phyloP scores from a whole-genome alignment of 23 red algal genomes.

The Chondrus crispus region DNA sequence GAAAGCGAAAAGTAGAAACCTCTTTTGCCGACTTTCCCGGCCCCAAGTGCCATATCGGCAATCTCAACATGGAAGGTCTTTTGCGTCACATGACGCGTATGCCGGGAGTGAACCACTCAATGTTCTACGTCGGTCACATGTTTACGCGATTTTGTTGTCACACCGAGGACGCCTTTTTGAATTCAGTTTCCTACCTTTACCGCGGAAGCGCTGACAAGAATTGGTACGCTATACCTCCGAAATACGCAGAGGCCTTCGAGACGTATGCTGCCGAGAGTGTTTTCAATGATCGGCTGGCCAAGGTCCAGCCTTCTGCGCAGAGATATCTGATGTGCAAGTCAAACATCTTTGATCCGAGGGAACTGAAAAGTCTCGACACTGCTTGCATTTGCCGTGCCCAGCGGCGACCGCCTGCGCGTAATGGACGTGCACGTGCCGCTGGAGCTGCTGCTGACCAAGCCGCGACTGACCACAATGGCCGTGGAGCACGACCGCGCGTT shows the following conservation, averaged over 20 bases:
- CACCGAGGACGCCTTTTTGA: slow-evolving; percentile 86
- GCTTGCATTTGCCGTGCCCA: no score
- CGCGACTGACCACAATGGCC: no score
- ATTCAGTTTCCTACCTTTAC: slow-evolving; percentile 74
- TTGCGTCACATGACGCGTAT: slow-evolving; percentile 52
- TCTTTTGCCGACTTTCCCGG: no score
- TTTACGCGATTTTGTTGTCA: slow-evolving; percentile 92
- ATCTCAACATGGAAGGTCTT: slow-evolving; percentile 23
- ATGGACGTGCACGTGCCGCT: no score
- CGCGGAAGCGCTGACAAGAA: slow-evolving; percentile 64
- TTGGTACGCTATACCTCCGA: slow-evolving; percentile 71
- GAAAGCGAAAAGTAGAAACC: no score
- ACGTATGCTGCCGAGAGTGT: slow-evolving; percentile 15
- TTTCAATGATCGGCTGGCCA: no score
- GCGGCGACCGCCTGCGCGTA: no score
- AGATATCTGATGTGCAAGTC: slow-evolving; percentile 69
- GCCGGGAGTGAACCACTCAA: slow-evolving; percentile 70
- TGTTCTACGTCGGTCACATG: slow-evolving; percentile 79
- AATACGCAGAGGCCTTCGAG: slow-evolving; percentile 31
- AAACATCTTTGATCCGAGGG: slow-evolving; percentile 60
- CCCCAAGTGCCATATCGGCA: slow-evolving; percentile 46
- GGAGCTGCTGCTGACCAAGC: no score
- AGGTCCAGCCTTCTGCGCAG: not conserved
- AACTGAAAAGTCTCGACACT: not conserved
- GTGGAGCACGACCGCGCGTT: no score